Percentiles rank a stretch among this genome's conserved stretches.
These are phyloP conservation scores for Garcia nutans DNA, from an alignment of 345 rosid species.

Conservation along the genomic window DNA sequence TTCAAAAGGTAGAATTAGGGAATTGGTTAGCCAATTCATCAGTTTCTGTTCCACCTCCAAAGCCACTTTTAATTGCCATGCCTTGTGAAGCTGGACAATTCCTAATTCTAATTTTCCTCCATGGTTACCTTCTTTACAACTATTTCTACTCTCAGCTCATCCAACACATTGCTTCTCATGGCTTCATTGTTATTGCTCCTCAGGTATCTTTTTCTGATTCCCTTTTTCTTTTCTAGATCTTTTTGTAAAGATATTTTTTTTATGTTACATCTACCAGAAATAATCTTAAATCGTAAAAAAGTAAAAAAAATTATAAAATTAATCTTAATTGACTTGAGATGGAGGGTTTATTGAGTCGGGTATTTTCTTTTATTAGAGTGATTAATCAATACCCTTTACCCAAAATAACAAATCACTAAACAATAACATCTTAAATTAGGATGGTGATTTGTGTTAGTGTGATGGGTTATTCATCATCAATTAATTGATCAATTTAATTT, in stretches of 20 bases:
- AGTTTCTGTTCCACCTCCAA: conserved; percentile 46
- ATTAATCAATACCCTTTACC: no score
- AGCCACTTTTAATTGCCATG: conserved; percentile 61
- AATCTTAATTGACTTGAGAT: no score
- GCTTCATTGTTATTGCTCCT: conserved; percentile 86
- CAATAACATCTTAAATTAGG: no score
- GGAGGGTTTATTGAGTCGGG: no score
- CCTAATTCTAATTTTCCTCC: conserved; percentile 74
- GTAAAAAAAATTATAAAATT: no score
- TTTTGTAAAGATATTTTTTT: no score
- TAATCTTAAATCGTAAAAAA: no score
- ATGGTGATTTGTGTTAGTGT: no score
- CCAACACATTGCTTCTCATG: conserved; percentile 84
- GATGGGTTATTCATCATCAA: no score
- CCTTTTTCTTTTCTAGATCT: not conserved
- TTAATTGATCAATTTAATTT: no score
- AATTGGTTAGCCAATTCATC: not conserved
- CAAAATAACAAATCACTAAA: no score
- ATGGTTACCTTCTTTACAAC: conserved; percentile 77
- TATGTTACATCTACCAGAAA: no score
- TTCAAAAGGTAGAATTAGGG: conserved; percentile 34
- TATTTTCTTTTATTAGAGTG: not conserved
- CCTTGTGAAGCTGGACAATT: conserved; percentile 67
- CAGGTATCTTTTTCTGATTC: conserved; percentile 39
- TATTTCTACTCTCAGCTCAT: conserved; percentile 86